phyloP scores from a whole-genome alignment of 1,139 yeast genomes.

The Ogataea hybrid region DNA sequence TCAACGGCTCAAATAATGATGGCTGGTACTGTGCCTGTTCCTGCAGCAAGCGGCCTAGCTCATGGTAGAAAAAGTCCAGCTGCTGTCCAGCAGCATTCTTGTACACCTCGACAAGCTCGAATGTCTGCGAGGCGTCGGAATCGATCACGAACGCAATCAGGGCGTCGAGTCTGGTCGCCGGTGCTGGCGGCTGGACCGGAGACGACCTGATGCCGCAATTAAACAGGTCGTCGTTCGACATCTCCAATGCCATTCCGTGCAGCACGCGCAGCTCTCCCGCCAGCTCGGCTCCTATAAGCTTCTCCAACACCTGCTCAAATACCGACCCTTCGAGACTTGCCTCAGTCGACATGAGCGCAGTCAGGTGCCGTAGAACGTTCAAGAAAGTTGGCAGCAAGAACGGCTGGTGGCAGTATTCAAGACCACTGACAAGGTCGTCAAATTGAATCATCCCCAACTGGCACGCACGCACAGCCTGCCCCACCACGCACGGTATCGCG shows the following conservation, averaged over 20 bases:
- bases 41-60: constrained; percentile 14
- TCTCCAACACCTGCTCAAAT: constrained; percentile 19
- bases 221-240: constrained; percentile 18
- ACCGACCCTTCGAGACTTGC: constrained; percentile 10
- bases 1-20: constrained; percentile 16
- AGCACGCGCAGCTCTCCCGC: constrained; percentile 23
- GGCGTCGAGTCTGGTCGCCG: constrained; percentile 5
- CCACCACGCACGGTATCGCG: constrained; percentile 70
- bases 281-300: constrained; percentile 22
- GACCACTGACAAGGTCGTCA: constrained; percentile 49
- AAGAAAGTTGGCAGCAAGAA: constrained; percentile 47
- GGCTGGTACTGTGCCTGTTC: constrained; percentile 9
- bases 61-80: constrained; percentile 22
- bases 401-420: constrained; percentile 65
- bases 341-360: constrained; percentile 20
- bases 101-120: constrained; percentile 20
- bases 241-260: constrained; percentile 19
- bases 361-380: constrained; percentile 36
- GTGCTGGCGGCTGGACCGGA: constrained; percentile 1
- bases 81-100: constrained; percentile 11
- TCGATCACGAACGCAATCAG: constrained; percentile 8
- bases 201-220: constrained; percentile 6
- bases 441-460: constrained; percentile 51
- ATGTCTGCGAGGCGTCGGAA: constrained; percentile 9
- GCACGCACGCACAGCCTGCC: constrained; percentile 68